phyloP scores from a whole-genome alignment of 768 basidiomycete genomes.

The Tulasnella sp. region DNA sequence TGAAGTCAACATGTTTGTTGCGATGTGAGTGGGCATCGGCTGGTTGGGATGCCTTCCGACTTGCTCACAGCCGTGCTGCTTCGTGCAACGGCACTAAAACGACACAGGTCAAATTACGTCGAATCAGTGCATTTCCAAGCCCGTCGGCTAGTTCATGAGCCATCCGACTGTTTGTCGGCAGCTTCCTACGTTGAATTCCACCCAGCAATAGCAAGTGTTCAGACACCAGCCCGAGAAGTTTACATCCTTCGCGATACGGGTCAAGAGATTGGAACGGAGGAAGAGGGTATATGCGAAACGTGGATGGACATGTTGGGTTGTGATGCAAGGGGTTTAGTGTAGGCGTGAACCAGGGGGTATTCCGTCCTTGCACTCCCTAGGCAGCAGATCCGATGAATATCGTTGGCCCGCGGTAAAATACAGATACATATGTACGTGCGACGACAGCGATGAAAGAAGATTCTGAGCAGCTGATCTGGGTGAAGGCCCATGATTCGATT shows the following conservation, averaged over 20 bases:
- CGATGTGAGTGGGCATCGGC: neutral
- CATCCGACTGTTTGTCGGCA: neutral
- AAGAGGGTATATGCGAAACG: conserved; percentile 59
- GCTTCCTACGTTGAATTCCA: conserved; percentile 47
- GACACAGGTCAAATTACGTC: conserved; percentile 63
- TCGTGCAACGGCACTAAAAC: neutral
- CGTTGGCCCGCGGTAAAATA: conserved; percentile 3
- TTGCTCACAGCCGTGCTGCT: neutral
- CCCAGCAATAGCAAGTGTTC: conserved; percentile 61
- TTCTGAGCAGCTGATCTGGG: neutral
- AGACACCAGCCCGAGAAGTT: conserved; percentile 66
- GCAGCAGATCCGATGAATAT: neutral
- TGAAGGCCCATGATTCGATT: neutral
- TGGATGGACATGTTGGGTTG: conserved; percentile 64
- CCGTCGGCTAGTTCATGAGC: neutral
- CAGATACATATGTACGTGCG: conserved; percentile 15
- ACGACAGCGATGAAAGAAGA: neutral
- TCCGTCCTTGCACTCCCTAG: neutral
- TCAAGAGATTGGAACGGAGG: conserved; percentile 71
- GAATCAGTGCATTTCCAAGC: conserved; percentile 69
- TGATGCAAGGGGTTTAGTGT: conserved; percentile 33
- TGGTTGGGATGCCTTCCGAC: neutral
- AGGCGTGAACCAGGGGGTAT: neutral
- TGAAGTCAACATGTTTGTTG: conserved; percentile 47
- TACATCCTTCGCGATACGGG: conserved; percentile 70